Evolutionary conservation across 176 grass and related monocot genomes (phyloP).

Genomic region (Ananas comosus): DNA sequence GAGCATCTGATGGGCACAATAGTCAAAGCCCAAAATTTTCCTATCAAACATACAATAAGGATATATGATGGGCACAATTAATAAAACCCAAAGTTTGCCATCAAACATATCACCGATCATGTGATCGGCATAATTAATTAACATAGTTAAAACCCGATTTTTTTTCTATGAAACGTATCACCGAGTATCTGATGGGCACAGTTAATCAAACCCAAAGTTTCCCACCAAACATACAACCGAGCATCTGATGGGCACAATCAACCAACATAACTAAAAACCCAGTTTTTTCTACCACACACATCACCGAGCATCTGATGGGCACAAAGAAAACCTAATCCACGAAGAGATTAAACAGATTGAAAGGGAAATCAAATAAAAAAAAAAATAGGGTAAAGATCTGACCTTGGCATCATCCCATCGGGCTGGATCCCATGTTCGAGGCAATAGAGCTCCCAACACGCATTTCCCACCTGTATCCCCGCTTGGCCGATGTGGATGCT

Average conservation of each 20-base stretch:
- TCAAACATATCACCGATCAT: too few relatives aligned
- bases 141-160: too few relatives aligned
- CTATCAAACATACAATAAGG: neutral
- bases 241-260: neutral
- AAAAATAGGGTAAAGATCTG: neutral
- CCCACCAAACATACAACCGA: neutral
- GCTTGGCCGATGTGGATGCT: slow-evolving; percentile 94
- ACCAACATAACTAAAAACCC: too few relatives aligned
- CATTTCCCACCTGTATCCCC: slow-evolving; percentile 86
- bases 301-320: neutral
- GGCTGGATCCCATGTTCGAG: slow-evolving; percentile 80
- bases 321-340: neutral
- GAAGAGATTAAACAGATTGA: neutral
- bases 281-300: too few relatives aligned
- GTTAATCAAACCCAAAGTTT: neutral
- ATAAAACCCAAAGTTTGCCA: too few relatives aligned
- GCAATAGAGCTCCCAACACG: slow-evolving; percentile 96
- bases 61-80: neutral
- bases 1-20: too few relatives aligned
- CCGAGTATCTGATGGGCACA: too few relatives aligned
- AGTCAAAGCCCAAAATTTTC: neutral
- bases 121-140: neutral
- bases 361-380: neutral
- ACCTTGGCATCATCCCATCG: slow-evolving; percentile 82
- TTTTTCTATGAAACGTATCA: too few relatives aligned